A percentile compares a stretch with the other conserved stretches of the same genome.
Conservation (phyloP, 345 rosid genomes). For the Syzygium aqueum region DNA sequence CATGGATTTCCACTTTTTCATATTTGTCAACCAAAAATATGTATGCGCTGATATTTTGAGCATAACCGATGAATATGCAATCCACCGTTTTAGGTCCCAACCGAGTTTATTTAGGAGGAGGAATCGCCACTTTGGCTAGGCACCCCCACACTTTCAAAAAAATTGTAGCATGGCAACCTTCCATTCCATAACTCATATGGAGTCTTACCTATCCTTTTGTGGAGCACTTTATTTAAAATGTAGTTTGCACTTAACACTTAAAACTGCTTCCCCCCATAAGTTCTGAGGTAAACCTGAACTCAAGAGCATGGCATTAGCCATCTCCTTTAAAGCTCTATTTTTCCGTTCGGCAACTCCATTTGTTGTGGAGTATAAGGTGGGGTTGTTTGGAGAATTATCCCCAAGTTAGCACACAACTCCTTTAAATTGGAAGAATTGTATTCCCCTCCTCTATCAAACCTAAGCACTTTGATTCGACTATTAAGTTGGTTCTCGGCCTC, state of each 20-base stretch:
- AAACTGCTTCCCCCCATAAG: fast-evolving
- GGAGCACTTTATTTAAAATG: neutral
- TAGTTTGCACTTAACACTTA: fast-evolving
- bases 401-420: neutral
- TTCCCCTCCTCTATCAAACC: neutral
- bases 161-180: neutral
- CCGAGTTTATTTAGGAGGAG: neutral
- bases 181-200: too few relatives aligned
- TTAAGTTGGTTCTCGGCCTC: neutral
- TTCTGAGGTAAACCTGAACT: neutral
- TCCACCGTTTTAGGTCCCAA: too few relatives aligned
- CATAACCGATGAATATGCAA: neutral
- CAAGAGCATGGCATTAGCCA: neutral
- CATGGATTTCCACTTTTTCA: neutral
- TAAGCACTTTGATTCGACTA: too few relatives aligned
- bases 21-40: neutral
- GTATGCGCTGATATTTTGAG: neutral
- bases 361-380: fast-evolving
- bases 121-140: neutral
- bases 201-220: neutral
- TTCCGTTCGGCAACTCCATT: neutral
- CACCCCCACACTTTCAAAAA: neutral
- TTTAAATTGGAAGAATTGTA: too few relatives aligned
- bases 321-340: neutral
- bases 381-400: too few relatives aligned